phyloP scores from a whole-genome alignment of 257 asterid species.

The Phtheirospermum japonicum region DNA sequence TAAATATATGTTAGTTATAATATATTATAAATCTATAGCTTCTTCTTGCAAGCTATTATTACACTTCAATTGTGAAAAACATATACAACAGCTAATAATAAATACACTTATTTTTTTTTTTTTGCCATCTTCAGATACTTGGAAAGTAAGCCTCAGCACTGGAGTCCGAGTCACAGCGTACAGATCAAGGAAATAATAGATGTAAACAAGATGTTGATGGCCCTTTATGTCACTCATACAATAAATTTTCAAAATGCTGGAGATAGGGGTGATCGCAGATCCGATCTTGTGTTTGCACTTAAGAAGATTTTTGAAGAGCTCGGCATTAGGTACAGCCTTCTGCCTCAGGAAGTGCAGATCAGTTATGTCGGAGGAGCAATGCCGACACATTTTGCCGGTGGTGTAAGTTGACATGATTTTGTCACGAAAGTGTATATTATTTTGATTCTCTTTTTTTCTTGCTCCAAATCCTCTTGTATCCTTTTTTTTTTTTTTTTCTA shows the following conservation, averaged over 20 bases:
- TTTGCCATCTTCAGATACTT: constrained; percentile 41
- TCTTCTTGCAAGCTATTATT: not conserved
- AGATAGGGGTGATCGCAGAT: constrained; percentile 49
- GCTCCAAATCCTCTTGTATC: no score
- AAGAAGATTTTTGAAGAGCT: constrained; percentile 55
- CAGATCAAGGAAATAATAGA: constrained; percentile 58
- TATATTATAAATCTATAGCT: not conserved
- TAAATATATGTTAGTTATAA: no score
- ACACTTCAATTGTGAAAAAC: no score
- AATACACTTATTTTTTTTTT: not conserved
- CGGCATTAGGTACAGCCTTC: constrained; percentile 52
- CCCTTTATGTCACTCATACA: constrained; percentile 54
- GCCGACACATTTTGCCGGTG: not conserved
- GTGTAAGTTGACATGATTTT: not conserved
- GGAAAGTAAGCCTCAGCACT: constrained; percentile 67
- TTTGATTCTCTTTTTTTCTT: not conserved
- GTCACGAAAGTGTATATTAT: not conserved
- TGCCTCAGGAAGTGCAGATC: constrained; percentile 56
- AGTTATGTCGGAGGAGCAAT: constrained; percentile 27
- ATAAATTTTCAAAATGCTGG: constrained; percentile 52
- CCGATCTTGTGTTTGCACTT: constrained; percentile 56
- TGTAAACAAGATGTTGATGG: constrained; percentile 62
- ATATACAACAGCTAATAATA: no score
- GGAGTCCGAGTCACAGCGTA: constrained; percentile 60
- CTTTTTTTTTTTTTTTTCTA: no score